Base-by-base conservation (phyloP, 2,329 filamentous ascomycete genomes). In the Scedosporium dehoogii region DNA sequence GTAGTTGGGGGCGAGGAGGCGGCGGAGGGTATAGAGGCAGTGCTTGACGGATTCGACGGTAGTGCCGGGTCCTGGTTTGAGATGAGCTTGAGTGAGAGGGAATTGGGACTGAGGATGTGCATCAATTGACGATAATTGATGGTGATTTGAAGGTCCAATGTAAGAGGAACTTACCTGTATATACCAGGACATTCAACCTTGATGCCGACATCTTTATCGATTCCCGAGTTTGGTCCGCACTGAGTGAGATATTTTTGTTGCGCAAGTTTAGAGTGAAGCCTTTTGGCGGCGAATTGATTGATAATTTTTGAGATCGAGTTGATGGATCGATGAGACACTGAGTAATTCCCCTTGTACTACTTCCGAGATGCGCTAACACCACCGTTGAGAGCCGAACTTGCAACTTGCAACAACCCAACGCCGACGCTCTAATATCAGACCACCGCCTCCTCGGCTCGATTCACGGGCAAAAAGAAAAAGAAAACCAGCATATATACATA, bases 131-230 rank as follows among this genome's bases (percentile, higher is more conserved):
- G 18, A 38, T 29, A 14, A 33, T 10, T 16, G 48, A 42, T 14
- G 14, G 6, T 18, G 29, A 10, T 4, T 23, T 10, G 5, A 6
- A 14, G n/a, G 25, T 21, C 29, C 6, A 4, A 44, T 46, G 27
- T 12, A 23, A 27, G 46, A 27, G n/a, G 10, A 6, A 69, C 73
- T 71, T 79, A 92, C 91, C 92, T 68, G 91, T 89, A 71, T 97
- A 97, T 60, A 99, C 91, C 67, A 97, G 83, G 63, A 99, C 88
- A 73, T 99, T 97, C 77, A 97, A 82, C 71, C 85, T 88, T 71
- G 84, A 85, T 29, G 81, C 76, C 7, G 85, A 78, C 86, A 93
- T 91, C 67, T 62, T 61, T 6, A 5, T 33, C 12, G 18, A 55
- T 18, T 27, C 23, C 16, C 1, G 7, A 33, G 12, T 58, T 59